Evolutionary conservation across 2,329 filamentous ascomycete species (phyloP).

Genomic region (Fusarium pininemorale): DNA sequence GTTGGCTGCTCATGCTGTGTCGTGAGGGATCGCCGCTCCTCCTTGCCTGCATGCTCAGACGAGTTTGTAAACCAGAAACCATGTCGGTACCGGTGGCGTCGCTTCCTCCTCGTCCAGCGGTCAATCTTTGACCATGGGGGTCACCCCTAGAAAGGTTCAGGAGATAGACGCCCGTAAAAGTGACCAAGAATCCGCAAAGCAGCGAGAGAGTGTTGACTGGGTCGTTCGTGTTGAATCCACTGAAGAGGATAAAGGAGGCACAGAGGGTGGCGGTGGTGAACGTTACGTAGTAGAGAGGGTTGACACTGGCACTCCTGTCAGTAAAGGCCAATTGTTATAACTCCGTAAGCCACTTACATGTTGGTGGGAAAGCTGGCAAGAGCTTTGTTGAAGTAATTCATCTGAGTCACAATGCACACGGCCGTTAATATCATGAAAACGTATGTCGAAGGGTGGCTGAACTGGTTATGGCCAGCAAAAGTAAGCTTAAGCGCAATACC

Average conservation of each 20-base stretch:
- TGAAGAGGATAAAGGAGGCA: constrained; percentile 95
- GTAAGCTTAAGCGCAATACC: constrained; percentile 97
- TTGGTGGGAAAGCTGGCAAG: constrained; percentile 96
- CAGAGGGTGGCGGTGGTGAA: constrained; percentile 95
- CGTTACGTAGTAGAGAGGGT: constrained; percentile 96
- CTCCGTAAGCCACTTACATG: constrained; percentile 71
- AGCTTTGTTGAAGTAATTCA: constrained; percentile 99
- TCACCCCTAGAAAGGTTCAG: constrained; percentile 95
- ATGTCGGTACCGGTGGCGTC: constrained; percentile 92
- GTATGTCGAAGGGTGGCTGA: constrained; percentile 93
- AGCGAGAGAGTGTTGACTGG: constrained; percentile 91
- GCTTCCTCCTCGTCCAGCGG: constrained; percentile 68
- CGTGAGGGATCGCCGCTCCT: constrained; percentile 74
- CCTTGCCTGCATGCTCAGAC: constrained; percentile 90
- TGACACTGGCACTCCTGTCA: constrained; percentile 70
- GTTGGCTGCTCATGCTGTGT: constrained; percentile 70
- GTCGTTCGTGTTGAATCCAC: constrained; percentile 94
- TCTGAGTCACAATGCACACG: constrained; percentile 96
- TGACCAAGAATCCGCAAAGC: constrained; percentile 91
- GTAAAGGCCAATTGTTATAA: neutral
- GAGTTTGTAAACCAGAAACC: constrained; percentile 87
- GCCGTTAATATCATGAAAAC: constrained; percentile 93
- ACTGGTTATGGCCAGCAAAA: constrained; percentile 92
- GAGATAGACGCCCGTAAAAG: constrained; percentile 94
- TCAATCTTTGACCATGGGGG: constrained; percentile 77